Percentiles rank a stretch among this genome's conserved stretches.
phyloP scores from a whole-genome alignment of 2,329 filamentous ascomycete species.

The Aspergillus candidus region DNA sequence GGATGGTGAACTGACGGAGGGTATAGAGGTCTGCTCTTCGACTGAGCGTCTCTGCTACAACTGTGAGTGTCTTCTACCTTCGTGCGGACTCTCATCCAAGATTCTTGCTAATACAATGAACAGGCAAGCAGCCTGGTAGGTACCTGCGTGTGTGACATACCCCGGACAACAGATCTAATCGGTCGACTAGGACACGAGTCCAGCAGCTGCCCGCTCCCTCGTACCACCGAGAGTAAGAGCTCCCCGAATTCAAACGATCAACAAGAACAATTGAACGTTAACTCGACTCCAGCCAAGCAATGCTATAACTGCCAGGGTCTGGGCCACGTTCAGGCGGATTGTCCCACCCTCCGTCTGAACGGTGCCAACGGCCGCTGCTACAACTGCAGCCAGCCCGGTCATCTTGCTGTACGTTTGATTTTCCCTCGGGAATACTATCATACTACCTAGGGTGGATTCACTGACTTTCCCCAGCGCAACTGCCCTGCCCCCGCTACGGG shows the following conservation, averaged over 20 bases:
- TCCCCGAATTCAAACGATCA: constrained; percentile 1
- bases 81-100: constrained; percentile 7
- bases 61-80: constrained; percentile 55
- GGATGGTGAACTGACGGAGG: constrained; percentile 37
- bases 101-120: constrained; percentile 13
- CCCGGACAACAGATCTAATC: constrained; percentile 16
- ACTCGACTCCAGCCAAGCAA: constrained; percentile 67
- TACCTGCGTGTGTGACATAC: constrained; percentile 11
- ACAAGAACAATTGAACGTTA: constrained; percentile 13
- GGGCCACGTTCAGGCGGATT: constrained; percentile 97
- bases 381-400: constrained; percentile 87
- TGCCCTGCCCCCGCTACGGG: constrained; percentile 68
- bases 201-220: constrained; percentile 91
- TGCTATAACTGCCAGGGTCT: constrained; percentile 99
- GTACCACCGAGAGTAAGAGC: constrained; percentile 78
- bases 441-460: not conserved
- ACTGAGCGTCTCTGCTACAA: constrained; percentile 99
- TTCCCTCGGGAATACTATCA: not conserved
- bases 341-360: constrained; percentile 88
- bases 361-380: constrained; percentile 87
- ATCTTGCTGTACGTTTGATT: constrained; percentile 66
- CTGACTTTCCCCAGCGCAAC: constrained; percentile 55
- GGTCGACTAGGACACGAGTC: constrained; percentile 73
- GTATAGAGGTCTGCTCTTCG: constrained; percentile 88
- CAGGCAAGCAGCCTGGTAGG: constrained; percentile 45